Evolutionary conservation across 2,329 filamentous ascomycete species (phyloP).

Genomic region (Hymenoscyphus linearis): DNA sequence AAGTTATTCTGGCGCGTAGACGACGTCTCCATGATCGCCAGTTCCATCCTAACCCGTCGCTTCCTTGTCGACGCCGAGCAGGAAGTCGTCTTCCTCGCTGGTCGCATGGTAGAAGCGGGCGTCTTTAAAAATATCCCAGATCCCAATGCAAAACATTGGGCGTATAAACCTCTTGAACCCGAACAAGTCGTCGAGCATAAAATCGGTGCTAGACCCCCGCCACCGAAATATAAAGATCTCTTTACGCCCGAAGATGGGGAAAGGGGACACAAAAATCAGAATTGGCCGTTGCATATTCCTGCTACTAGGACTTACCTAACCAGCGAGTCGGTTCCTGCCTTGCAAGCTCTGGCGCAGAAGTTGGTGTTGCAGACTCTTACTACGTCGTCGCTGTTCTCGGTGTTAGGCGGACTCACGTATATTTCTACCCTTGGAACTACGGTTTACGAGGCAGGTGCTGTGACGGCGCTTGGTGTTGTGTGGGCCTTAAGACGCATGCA

Average conservation of each 20-base stretch:
- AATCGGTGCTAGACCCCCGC: conserved; percentile 8
- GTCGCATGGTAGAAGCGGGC: conserved; percentile 64
- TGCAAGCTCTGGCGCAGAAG: conserved; percentile 68
- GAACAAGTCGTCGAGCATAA: background rate
- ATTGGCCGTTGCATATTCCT: conserved; percentile 72
- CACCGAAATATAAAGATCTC: conserved; percentile 20
- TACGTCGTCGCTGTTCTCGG: conserved; percentile 58
- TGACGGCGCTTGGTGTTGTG: conserved; percentile 55
- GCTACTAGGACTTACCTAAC: conserved; percentile 63
- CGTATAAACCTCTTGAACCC: conserved; percentile 23
- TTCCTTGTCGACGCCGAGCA: conserved; percentile 78
- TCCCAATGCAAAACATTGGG: conserved; percentile 18
- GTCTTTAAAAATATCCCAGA: conserved; percentile 29
- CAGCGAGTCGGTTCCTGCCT: conserved; percentile 60
- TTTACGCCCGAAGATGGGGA: conserved; percentile 16
- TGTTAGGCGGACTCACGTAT: conserved; percentile 52
- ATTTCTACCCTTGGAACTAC: conserved; percentile 47
- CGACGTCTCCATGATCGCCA: conserved; percentile 78
- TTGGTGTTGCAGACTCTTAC: conserved; percentile 68
- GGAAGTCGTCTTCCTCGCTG: conserved; percentile 76
- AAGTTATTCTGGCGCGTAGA: conserved; percentile 94
- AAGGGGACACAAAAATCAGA: conserved; percentile 15
- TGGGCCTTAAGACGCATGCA: conserved; percentile 57
- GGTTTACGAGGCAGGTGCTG: conserved; percentile 56
- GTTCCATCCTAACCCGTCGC: conserved; percentile 68